phyloP scores from a whole-genome alignment of 2,329 filamentous ascomycete genomes.

The Fusarium algeriense region DNA sequence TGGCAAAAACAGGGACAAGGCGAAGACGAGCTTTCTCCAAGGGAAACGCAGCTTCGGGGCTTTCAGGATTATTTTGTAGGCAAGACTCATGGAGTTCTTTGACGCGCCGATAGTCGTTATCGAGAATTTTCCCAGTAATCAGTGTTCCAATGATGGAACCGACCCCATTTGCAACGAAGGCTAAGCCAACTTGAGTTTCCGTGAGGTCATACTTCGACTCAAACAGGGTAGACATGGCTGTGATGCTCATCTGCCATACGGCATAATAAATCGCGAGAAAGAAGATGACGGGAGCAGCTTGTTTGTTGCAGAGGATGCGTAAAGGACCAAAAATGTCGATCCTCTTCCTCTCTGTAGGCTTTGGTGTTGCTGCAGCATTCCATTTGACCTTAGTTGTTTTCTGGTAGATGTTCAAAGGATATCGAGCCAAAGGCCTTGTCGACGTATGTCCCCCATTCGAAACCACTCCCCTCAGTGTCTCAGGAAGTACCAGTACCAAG shows the following conservation, averaged over 20 bases:
- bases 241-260: conserved; percentile 68
- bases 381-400: conserved; percentile 46
- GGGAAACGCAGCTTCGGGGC: conserved; percentile 54
- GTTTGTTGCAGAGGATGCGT: conserved; percentile 60
- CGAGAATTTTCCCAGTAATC: conserved; percentile 64
- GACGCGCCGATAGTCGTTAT: conserved; percentile 62
- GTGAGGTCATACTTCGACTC: conserved; percentile 56
- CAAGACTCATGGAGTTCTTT: conserved; percentile 36
- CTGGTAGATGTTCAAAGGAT: conserved; percentile 52
- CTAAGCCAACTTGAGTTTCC: conserved; percentile 61
- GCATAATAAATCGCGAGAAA: conserved; percentile 65
- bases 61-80: neutral
- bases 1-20: conserved; percentile 58
- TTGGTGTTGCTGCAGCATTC: fast-evolving
- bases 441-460: conserved; percentile 57
- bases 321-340: conserved; percentile 61
- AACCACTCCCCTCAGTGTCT: conserved; percentile 32
- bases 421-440: conserved; percentile 43
- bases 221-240: conserved; percentile 64
- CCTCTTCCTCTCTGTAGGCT: conserved; percentile 36
- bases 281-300: conserved; percentile 58
- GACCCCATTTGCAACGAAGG: conserved; percentile 67
- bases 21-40: conserved; percentile 65
- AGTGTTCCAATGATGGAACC: conserved; percentile 67
- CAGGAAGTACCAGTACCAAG: conserved; percentile 10